Base-by-base conservation (phyloP, 164 flowering plant genomes). In the Magnolia officinalis region DNA sequence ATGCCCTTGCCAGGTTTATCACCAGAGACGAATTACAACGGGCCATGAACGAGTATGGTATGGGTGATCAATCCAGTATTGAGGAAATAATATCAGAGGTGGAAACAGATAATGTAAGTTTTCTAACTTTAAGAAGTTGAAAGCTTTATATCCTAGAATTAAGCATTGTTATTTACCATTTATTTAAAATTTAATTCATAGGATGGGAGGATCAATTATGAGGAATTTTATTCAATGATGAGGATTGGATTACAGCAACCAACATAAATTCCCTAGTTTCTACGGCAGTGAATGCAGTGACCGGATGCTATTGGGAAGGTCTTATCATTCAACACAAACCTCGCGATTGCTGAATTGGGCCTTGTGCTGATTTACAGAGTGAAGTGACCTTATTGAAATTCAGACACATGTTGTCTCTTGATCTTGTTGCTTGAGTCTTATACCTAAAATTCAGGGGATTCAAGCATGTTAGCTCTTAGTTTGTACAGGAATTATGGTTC, bases 11-110 rank as follows among this genome's bases (percentile, higher is more conserved):
- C 85, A 89, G 97, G 78, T 89, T 82, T 76, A 92, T 92, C 71
- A 92, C 95, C 21, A 86, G 81, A 78, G 98, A 91, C 75, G 98
- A 93, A 80, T 82, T 93, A 72, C 87, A 89, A 81, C 49, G 75
- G 8, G 94, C 92, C n/a, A 90, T 91, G 94, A 84, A 83, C 74
- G 89, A 91, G 29, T 83, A 90, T 59, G 89, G 90, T 63, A 90
- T 93, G 84, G 94, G 94, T 23, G 94, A 91, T 74, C 89, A 85
- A 16, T 84, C 67, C 58, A 89, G 87, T 37, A 91, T 90, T 61
- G 86, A 59, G 66, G 97, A 93, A 58, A 90, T 93, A 21, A 89
- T 93, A 75, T 74, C 88, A 14, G 96, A 93, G 86, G 96, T 93
- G 61, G 98, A 93, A 70, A 72, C 92, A 4, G 98, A 93, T 73